phyloP scores from a whole-genome alignment of 2,329 filamentous ascomycete species.

The Cladophialophora bantiana region DNA sequence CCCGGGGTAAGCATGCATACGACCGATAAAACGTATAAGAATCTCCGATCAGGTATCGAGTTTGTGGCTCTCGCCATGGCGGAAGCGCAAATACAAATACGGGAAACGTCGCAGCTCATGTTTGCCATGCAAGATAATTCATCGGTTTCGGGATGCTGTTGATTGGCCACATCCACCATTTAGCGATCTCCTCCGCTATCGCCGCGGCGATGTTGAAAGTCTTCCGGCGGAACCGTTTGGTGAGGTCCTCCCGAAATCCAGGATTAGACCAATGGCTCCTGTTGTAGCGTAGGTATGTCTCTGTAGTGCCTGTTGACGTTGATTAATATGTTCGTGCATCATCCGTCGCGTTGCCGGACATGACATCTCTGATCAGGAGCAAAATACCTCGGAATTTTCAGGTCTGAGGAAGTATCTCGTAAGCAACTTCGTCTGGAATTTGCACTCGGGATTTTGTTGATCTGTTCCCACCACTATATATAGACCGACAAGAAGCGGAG shows the following conservation, averaged over 20 bases:
- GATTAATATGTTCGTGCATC: not conserved
- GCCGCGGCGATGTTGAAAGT: not conserved
- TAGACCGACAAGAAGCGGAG: not conserved
- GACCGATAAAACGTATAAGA: not conserved
- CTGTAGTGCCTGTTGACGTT: not conserved
- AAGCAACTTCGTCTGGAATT: not conserved
- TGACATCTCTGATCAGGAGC: not conserved
- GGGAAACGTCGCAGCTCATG: not conserved
- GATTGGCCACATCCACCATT: not conserved
- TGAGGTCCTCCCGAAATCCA: not conserved
- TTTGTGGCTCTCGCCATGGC: not conserved
- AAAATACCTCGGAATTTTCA: not conserved
- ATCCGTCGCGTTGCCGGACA: not conserved
- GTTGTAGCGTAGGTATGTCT: not conserved
- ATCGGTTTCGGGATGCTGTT: not conserved
- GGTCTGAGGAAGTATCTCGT: not conserved
- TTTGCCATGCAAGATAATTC: not conserved
- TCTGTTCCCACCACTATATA: not conserved
- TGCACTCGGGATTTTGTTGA: not conserved
- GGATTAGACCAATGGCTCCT: not conserved
- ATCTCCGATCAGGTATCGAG: not conserved
- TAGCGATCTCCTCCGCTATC: not conserved
- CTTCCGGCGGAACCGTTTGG: conserved; percentile 1
- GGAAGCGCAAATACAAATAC: not conserved
- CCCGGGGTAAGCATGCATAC: not conserved